Evolutionary conservation across 2,329 filamentous ascomycete species (phyloP).

Genomic region (Zymoseptoria ardabiliae): DNA sequence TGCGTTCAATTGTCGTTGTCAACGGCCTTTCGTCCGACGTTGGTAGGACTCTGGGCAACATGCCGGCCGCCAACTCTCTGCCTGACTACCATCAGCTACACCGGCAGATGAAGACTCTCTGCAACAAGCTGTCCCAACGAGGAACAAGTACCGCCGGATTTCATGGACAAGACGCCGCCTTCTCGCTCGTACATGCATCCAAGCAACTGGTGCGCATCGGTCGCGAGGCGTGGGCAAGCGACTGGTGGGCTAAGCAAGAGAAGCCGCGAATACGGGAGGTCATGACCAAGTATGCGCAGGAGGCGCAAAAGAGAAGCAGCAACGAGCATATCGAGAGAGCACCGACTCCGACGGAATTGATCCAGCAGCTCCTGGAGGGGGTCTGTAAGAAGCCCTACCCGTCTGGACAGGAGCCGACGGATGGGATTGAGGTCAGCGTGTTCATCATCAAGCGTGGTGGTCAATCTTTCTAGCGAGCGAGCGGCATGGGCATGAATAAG

Average conservation of each 20-base stretch:
- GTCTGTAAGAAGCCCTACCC: conserved; percentile 47
- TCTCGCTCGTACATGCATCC: conserved; percentile 43
- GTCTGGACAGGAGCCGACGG: conserved; percentile 36
- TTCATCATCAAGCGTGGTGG: conserved; percentile 36
- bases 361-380: conserved; percentile 52
- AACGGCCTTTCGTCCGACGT: conserved; percentile 53
- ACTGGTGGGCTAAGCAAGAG: conserved; percentile 61
- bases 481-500: background rate
- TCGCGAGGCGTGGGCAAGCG: conserved; percentile 48
- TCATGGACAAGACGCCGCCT: conserved; percentile 25
- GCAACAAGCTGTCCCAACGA: conserved; percentile 20
- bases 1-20: conserved; percentile 52
- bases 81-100: conserved; percentile 43
- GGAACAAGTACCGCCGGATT: conserved; percentile 26
- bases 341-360: conserved; percentile 45
- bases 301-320: conserved; percentile 34
- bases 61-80: conserved; percentile 48
- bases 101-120: conserved; percentile 19
- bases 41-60: conserved; percentile 46
- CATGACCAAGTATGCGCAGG: conserved; percentile 38
- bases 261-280: conserved; percentile 51
- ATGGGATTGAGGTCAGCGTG: conserved; percentile 42
- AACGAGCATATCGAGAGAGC: conserved; percentile 27
- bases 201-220: conserved; percentile 46
- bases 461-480: conserved; percentile 18